Evolutionary conservation across 2,329 filamentous ascomycete genomes (phyloP).

Genomic region (Hortaea werneckii): DNA sequence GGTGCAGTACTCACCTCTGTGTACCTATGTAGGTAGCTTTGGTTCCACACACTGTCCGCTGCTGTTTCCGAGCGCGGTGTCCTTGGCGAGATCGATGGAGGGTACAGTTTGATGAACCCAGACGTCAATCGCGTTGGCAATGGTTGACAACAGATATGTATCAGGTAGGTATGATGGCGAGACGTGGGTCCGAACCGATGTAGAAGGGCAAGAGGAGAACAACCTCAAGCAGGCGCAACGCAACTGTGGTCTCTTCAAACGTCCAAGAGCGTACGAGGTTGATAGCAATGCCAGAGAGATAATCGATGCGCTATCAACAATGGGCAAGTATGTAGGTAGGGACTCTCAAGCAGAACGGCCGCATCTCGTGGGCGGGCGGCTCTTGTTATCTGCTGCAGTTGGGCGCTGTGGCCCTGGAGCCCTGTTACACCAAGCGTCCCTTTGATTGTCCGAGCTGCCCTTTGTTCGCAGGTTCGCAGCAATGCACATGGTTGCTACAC

Average conservation of each 20-base stretch:
- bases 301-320: conserved; percentile 10
- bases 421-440: background rate
- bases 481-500: conserved; percentile 15
- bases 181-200: too few relatives aligned
- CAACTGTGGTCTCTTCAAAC: background rate
- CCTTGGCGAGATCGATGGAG: too few relatives aligned
- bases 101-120: too few relatives aligned
- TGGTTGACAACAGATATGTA: too few relatives aligned
- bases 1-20: too few relatives aligned
- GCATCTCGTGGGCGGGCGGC: conserved; percentile 5
- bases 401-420: background rate
- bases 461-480: conserved; percentile 14
- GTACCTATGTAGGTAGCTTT: background rate
- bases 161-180: too few relatives aligned
- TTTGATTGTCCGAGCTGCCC: conserved; percentile 17
- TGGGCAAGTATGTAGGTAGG: conserved; percentile 6
- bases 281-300: conserved; percentile 7
- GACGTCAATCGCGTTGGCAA: too few relatives aligned
- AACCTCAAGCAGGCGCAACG: background rate
- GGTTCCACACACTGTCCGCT: too few relatives aligned
- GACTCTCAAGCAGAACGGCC: background rate
- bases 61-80: too few relatives aligned
- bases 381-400: conserved; percentile 14
- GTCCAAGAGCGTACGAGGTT: too few relatives aligned
- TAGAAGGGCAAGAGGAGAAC: too few relatives aligned